These are phyloP conservation scores for Aspergillus luchuensis DNA, from an alignment of 2,329 filamentous ascomycete species.

Conservation along the genomic window DNA sequence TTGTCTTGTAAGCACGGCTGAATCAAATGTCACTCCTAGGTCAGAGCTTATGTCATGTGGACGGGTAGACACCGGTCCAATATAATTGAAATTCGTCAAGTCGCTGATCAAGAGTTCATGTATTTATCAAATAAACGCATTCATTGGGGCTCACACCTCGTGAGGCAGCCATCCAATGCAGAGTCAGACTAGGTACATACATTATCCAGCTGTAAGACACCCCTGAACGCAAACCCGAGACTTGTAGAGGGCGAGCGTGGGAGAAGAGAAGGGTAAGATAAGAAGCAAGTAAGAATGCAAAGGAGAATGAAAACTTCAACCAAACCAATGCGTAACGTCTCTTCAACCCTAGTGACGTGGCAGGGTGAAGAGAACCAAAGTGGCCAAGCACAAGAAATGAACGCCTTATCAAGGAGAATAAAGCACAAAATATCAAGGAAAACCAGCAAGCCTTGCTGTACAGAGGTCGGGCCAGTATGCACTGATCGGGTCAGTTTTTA, in stretches of 20 bases:
- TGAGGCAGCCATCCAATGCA: conserved; percentile 17
- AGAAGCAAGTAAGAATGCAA: conserved; percentile 24
- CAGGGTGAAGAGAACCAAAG: conserved; percentile 37
- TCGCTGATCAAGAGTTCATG: conserved; percentile 6
- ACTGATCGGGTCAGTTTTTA: conserved; percentile 9
- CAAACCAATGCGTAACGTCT: conserved; percentile 26
- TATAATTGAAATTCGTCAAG: too few relatives aligned
- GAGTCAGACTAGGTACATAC: conserved; percentile 39
- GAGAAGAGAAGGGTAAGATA: conserved; percentile 9
- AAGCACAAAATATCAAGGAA: conserved; percentile 19
- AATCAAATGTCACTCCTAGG: too few relatives aligned
- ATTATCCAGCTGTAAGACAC: conserved; percentile 40
- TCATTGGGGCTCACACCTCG: conserved; percentile 18
- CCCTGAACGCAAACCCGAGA: conserved; percentile 29
- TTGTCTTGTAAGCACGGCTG: too few relatives aligned
- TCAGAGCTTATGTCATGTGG: too few relatives aligned
- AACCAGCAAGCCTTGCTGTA: conserved; percentile 34
- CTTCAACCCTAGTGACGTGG: conserved; percentile 44
- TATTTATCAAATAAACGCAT: conserved; percentile 13
- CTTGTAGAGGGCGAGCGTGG: conserved; percentile 25
- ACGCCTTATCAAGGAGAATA: conserved; percentile 27
- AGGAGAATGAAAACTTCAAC: conserved; percentile 22
- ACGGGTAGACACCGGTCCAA: too few relatives aligned
- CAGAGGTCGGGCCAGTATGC: conserved; percentile 23
- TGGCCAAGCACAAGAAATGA: conserved; percentile 32